A percentile compares a stretch with the other conserved stretches of the same genome.
Evolutionary conservation across 345 rosid species (phyloP).

Genomic region (Anacardium occidentale): DNA sequence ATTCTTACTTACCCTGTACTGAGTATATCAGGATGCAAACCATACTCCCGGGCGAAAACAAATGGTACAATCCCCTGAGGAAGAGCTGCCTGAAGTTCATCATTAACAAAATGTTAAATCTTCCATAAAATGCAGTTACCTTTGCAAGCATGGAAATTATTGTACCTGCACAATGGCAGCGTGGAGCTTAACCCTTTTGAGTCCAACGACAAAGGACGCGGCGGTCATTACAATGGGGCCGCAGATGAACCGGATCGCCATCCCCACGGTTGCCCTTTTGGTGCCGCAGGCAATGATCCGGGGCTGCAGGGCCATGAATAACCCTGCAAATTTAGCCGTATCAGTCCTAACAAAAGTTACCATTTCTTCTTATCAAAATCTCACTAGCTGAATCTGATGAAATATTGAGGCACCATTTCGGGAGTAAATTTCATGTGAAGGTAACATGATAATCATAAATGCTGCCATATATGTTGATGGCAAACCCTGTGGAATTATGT

Average conservation of each 20-base stretch:
- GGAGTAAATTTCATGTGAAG: background rate
- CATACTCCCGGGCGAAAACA: constrained; percentile 76
- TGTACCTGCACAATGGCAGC: constrained; percentile 74
- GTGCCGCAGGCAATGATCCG: constrained; percentile 64
- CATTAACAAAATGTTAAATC: background rate
- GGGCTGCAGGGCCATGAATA: constrained; percentile 83
- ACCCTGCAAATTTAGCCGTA: constrained; percentile 36
- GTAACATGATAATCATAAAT: constrained; percentile 8
- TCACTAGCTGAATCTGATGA: background rate
- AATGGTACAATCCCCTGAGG: constrained; percentile 84
- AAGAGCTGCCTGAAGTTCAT: constrained; percentile 63
- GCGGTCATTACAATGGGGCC: constrained; percentile 67
- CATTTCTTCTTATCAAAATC: background rate
- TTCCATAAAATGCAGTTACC: background rate
- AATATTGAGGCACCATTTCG: background rate
- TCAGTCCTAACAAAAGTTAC: background rate
- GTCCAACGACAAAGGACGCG: constrained; percentile 48
- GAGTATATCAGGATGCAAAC: constrained; percentile 66
- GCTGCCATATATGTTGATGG: background rate
- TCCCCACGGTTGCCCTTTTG: constrained; percentile 57
- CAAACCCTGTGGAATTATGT: background rate
- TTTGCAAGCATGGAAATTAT: background rate
- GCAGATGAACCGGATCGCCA: constrained; percentile 56
- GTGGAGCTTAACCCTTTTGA: constrained; percentile 52
- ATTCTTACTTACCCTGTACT: constrained; percentile 61